phyloP scores from a whole-genome alignment of 2,329 filamentous ascomycete species.

The Calonectria henricotiae region DNA sequence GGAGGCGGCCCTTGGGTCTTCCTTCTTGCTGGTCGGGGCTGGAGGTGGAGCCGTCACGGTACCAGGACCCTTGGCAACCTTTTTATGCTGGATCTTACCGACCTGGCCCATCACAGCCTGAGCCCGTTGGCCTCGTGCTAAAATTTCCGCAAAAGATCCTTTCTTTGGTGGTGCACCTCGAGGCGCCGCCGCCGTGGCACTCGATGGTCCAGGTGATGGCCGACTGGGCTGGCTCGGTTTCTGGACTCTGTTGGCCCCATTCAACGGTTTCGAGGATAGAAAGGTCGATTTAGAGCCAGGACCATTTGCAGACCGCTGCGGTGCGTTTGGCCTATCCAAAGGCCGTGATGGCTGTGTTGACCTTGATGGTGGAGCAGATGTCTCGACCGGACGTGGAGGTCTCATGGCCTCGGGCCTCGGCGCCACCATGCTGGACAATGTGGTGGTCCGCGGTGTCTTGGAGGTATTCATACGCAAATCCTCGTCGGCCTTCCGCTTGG shows the following conservation, averaged over 20 bases:
- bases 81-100: constrained; percentile 83
- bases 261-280: constrained; percentile 51
- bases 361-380: constrained; percentile 42
- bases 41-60: constrained; percentile 33
- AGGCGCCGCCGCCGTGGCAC: constrained; percentile 62
- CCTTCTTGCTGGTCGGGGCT: constrained; percentile 56
- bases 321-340: constrained; percentile 48
- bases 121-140: constrained; percentile 80
- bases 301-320: constrained; percentile 46
- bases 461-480: constrained; percentile 61
- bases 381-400: constrained; percentile 41
- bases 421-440: constrained; percentile 48
- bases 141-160: constrained; percentile 81
- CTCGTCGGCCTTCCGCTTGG: constrained; percentile 74
- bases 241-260: constrained; percentile 47
- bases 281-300: constrained; percentile 41
- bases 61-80: constrained; percentile 72
- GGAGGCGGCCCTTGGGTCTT: constrained; percentile 58
- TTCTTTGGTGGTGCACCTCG: constrained; percentile 74
- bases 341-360: constrained; percentile 48
- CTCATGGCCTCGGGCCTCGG: constrained; percentile 44
- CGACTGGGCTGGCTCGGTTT: constrained; percentile 50
- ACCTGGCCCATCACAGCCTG: constrained; percentile 75
- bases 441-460: constrained; percentile 62
- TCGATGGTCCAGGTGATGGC: constrained; percentile 52